Base-by-base conservation (phyloP, 2,329 filamentous ascomycete genomes). In the Claviceps cyperi region DNA sequence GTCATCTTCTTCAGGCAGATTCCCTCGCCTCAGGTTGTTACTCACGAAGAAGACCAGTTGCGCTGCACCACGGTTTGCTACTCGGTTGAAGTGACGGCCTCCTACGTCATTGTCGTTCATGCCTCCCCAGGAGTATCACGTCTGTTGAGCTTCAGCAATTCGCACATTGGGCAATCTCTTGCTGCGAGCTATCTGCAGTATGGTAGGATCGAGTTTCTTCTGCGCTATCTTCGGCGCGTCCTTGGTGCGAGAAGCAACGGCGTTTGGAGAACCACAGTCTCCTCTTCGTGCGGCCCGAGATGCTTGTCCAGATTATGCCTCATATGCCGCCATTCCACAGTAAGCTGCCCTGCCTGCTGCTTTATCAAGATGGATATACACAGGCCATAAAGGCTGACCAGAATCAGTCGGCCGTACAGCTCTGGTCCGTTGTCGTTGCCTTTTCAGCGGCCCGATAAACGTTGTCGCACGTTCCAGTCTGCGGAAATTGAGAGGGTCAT, bases 401-500 rank as follows among this genome's bases (percentile, higher is more conserved):
- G 54, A 5, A 17, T 9, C 32, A 94, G 89, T 64, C 75, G 74
- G 19, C 92, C 92, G 1, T 77, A 84, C 54, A 95, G 87, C 65
- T 72, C 81, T 19, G 92, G 92, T 1, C 84, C 85, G 4, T 74
- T 94, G 60, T 72, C 75, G 48, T 75, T 98, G 1, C 89, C 92
- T 0, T 97, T 80, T 65, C 92, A 98, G 64, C 78, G 92, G 52
- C 92, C 92, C 3, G 78, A 82, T 35, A 71, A 73, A 50, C 77
- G 80, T 63, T 98, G 92, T 65, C 86, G 92, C 55, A 96, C 90
- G 0, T 98, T 97, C 67, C 78, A 81, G 50, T 96, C 90, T 1
- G 78, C 84, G 22, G 75, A 84, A 3, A 94, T 97, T 44, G 92
- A 98, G 65, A 76, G 85, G 60, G 85, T 96, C 48, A 96, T 98